Conservation (phyloP, 1,284 basidiomycete genomes). For the Heterobasidion parviporum region DNA sequence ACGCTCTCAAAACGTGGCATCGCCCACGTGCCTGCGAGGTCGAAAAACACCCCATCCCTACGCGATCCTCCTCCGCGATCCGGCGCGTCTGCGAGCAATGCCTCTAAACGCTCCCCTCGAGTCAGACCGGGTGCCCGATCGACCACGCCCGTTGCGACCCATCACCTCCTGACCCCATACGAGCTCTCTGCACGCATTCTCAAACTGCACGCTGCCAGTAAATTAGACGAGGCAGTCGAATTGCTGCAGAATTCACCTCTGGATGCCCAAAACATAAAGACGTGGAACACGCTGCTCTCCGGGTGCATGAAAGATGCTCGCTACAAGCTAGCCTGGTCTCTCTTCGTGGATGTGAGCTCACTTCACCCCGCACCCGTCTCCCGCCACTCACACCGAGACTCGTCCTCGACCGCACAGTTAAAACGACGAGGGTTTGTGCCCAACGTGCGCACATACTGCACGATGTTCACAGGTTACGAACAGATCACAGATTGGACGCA, state of each 20-base stretch:
- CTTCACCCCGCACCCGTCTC: background rate
- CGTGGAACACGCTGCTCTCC: conserved; percentile 71
- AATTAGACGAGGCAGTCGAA: conserved; percentile 49
- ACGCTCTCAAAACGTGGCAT: background rate
- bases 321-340: conserved; percentile 47
- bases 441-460: conserved; percentile 52
- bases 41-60: too few relatives aligned
- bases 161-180: conserved; percentile 43
- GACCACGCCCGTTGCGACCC: too few relatives aligned
- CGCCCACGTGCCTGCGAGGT: too few relatives aligned
- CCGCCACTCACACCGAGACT: background rate
- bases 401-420: conserved; percentile 42
- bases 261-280: conserved; percentile 59
- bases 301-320: conserved; percentile 45
- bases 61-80: too few relatives aligned
- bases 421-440: conserved; percentile 69
- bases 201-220: conserved; percentile 40
- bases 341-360: conserved; percentile 57
- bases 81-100: too few relatives aligned
- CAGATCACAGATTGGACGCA: conserved; percentile 49
- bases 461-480: conserved; percentile 53
- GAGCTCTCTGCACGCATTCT: conserved; percentile 49
- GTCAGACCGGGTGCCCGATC: too few relatives aligned
- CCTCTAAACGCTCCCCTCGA: too few relatives aligned
- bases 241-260: conserved; percentile 56